These are phyloP conservation scores for Linnemannia hyalina DNA, from an alignment of 192 early-diverging fungal genomes.

Conservation along the genomic window DNA sequence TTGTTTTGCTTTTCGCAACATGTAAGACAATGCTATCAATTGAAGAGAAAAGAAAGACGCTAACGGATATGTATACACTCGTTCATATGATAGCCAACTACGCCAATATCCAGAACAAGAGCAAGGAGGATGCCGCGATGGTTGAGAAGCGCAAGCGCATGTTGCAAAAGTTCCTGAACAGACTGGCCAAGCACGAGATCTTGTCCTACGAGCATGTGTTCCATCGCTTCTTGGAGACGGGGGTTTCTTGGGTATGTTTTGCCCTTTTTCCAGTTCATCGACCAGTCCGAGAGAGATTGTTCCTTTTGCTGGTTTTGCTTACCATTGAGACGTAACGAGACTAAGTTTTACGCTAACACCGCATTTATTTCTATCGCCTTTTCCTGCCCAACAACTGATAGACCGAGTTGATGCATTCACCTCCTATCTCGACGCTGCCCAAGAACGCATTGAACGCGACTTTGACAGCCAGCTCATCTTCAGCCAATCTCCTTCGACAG, in stretches of 20 bases:
- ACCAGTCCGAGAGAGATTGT: background rate
- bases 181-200: slow-evolving; percentile 89
- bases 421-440: slow-evolving; percentile 76
- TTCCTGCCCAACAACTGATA: slow-evolving; percentile 9
- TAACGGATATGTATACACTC: background rate
- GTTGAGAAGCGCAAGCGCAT: slow-evolving; percentile 93
- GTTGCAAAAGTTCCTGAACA: slow-evolving; percentile 95
- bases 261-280: background rate
- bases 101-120: slow-evolving; percentile 84
- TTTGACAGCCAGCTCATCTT: slow-evolving; percentile 52
- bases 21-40: background rate
- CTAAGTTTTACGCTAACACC: background rate
- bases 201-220: slow-evolving; percentile 90
- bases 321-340: background rate
- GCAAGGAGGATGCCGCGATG: slow-evolving; percentile 92
- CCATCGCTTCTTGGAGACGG: slow-evolving; percentile 91
- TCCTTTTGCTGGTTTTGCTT: background rate
- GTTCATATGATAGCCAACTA: slow-evolving; percentile 64
- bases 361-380: background rate
- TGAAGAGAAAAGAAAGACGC: background rate
- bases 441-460: slow-evolving; percentile 77
- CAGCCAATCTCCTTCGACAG: slow-evolving; percentile 26
- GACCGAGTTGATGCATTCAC: slow-evolving; percentile 80
- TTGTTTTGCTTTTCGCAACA: background rate
- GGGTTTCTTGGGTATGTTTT: slow-evolving; percentile 74